phyloP scores from a whole-genome alignment of 1,139 yeast genomes.

The Yamadazyma kanchanaburiensis region DNA sequence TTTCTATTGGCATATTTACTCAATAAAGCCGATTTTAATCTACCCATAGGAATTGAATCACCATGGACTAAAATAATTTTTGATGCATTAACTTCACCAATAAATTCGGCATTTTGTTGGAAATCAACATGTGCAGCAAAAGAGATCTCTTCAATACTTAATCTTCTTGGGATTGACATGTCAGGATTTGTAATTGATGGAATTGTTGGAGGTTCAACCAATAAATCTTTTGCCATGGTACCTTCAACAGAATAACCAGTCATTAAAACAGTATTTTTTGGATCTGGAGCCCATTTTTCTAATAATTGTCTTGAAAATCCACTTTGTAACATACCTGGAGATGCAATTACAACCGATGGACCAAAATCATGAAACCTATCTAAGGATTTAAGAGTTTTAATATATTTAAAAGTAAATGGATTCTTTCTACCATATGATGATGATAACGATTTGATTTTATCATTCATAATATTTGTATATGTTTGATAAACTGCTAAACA shows the following conservation, averaged over 20 bases:
- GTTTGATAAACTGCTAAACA: slow-evolving; percentile 98
- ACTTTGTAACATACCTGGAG: slow-evolving; percentile 97
- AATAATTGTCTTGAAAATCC: slow-evolving; percentile 89
- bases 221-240: slow-evolving; percentile 87
- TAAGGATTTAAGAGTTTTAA: slow-evolving; percentile 73
- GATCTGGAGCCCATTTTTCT: slow-evolving; percentile 97
- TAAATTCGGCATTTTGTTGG: slow-evolving; percentile 87
- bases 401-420: slow-evolving; percentile 87
- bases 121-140: slow-evolving; percentile 99
- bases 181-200: slow-evolving; percentile 82
- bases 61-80: slow-evolving; percentile 92
- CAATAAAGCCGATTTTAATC: slow-evolving; percentile 85
- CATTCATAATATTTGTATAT: slow-evolving; percentile 96
- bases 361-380: slow-evolving; percentile 90
- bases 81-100: slow-evolving; percentile 81
- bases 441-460: slow-evolving; percentile 73
- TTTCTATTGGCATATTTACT: slow-evolving; percentile 81
- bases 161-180: slow-evolving; percentile 77
- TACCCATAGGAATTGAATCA: slow-evolving; percentile 97
- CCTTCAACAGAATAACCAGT: slow-evolving; percentile 99
- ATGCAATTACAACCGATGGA: slow-evolving; percentile 93
- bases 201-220: slow-evolving; percentile 86
- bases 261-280: slow-evolving; percentile 78
- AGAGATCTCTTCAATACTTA: slow-evolving; percentile 90
- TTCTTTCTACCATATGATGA: slow-evolving; percentile 49